Percentiles rank a stretch among this genome's conserved stretches.
Evolutionary conservation across 1,284 basidiomycete species (phyloP).

Genomic region (Apiotrichum brassicae): DNA sequence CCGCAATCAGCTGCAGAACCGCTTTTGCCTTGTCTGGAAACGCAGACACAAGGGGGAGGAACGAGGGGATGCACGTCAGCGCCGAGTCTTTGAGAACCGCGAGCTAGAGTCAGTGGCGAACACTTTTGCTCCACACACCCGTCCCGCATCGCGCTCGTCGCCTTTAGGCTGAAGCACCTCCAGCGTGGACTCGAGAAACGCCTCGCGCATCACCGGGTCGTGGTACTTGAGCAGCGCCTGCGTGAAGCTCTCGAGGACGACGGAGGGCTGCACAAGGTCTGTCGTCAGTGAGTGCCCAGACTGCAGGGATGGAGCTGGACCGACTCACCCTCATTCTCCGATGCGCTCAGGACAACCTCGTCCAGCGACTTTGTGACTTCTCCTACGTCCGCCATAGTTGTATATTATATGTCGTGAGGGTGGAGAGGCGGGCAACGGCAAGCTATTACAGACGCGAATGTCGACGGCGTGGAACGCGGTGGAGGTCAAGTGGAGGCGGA

Average conservation of each 20-base stretch:
- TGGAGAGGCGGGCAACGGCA: neutral
- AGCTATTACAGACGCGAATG: neutral
- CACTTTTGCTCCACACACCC: slow-evolving; percentile 1
- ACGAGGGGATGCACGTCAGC: slow-evolving; percentile 13
- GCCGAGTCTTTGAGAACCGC: slow-evolving; percentile 16
- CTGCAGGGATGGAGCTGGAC: neutral
- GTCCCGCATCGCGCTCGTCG: slow-evolving; percentile 12
- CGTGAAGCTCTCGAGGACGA: slow-evolving; percentile 14
- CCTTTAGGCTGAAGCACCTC: slow-evolving; percentile 14
- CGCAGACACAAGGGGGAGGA: slow-evolving; percentile 7
- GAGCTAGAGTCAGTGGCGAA: neutral
- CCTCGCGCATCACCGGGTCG: slow-evolving; percentile 17
- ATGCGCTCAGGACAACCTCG: slow-evolving; percentile 13
- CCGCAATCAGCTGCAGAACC: slow-evolving; percentile 18
- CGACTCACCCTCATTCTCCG: slow-evolving; percentile 7
- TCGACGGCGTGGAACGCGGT: neutral
- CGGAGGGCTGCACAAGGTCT: slow-evolving; percentile 10
- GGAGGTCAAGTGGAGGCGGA: too few relatives aligned
- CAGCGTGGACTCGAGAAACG: slow-evolving; percentile 13
- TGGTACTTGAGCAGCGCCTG: slow-evolving; percentile 4
- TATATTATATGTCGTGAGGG: neutral
- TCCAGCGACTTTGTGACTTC: slow-evolving; percentile 13
- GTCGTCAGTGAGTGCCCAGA: neutral
- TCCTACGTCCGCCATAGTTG: slow-evolving; percentile 8
- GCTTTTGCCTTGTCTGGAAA: neutral